Evolutionary conservation across 306 rosid species (phyloP), one percentile per base, ranked within the genome.

Genomic region (Lithocarpus polystachyus): DNA sequence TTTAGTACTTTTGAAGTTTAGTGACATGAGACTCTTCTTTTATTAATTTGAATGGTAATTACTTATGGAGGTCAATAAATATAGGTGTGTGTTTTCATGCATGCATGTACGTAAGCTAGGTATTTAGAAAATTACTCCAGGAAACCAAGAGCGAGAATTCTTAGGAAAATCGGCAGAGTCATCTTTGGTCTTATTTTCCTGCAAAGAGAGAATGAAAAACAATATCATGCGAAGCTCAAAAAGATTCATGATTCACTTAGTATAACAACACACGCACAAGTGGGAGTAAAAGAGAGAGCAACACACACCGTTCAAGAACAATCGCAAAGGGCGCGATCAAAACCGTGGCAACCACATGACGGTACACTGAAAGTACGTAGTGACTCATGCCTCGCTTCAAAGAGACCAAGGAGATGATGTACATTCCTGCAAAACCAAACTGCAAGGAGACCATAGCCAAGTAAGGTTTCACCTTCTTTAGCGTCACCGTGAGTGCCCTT

Each of bases 401-500:
- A 18, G 97, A 91, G 59, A 96, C 90, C 97, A 96, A 86, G 29
- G 97, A 91, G 33, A 96, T 80, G 18, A 96, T 86, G 20, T 96
- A 93, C 99, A 96, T 91, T 26, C 99, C 99, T 0, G 99, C 81
- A 60, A 93, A 96, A 0, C 99, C 99, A 75, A 96, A 93, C 33
- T 96, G 98, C 81, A 96, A 89, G 60, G 93, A 89, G 56, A 96
- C 60, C 77, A 96, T 93, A 22, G 96, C 98, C 83, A 96, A 87
- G 82, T 90, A 93, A 5, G 98, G 99, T 65, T 96, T 96, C 40
- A 81, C 7, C 79, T 88, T 89, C 2, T 72, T 78, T 18, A 89
- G 5, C 15, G 55, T 53, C 18, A 82, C 78, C 9, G 51, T 80
- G 74, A 48, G 10, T n/a, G n/a, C n/a, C n/a, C n/a, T n/a, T n/a